These are phyloP conservation scores for Claviceps sp. DNA, from an alignment of 2,329 filamentous ascomycete species.

Conservation along the genomic window DNA sequence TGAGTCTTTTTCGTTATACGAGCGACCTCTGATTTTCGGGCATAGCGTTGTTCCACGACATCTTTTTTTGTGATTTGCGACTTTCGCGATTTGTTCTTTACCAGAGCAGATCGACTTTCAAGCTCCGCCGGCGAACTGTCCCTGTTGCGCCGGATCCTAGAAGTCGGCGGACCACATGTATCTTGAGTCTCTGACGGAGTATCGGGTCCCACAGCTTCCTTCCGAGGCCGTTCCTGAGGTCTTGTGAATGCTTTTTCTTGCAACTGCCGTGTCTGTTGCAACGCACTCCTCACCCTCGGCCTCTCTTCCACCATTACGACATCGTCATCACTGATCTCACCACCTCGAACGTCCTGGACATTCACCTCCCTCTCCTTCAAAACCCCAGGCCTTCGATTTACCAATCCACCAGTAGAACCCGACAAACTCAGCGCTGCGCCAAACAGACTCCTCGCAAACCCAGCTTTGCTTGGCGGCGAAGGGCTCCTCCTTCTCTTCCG, in stretches of 20 bases:
- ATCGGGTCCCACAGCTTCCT: not conserved
- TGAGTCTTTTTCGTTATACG: not conserved
- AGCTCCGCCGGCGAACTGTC: too few relatives aligned
- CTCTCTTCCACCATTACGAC: constrained; percentile 5
- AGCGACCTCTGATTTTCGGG: not conserved
- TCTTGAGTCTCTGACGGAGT: too few relatives aligned
- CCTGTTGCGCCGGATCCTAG: not conserved
- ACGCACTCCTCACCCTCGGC: not conserved
- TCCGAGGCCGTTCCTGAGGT: not conserved
- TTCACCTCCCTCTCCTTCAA: constrained; percentile 11
- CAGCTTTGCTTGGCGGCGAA: constrained; percentile 21
- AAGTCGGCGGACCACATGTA: not conserved
- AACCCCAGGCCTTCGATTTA: constrained; percentile 8
- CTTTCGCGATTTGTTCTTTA: not conserved
- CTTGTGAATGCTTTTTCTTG: not conserved
- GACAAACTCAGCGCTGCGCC: constrained; percentile 21
- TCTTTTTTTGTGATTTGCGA: not conserved
- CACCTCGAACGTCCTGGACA: constrained; percentile 1
- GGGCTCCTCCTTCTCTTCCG: constrained; percentile 16
- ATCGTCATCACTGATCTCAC: constrained; percentile 5
- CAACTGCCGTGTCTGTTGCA: not conserved
- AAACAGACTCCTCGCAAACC: constrained; percentile 22
- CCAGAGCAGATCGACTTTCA: not conserved
- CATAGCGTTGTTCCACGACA: not conserved
- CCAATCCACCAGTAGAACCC: constrained; percentile 8